Evolutionary conservation across 2,329 filamentous ascomycete genomes (phyloP).

Genomic region (Calonectria naviculata): DNA sequence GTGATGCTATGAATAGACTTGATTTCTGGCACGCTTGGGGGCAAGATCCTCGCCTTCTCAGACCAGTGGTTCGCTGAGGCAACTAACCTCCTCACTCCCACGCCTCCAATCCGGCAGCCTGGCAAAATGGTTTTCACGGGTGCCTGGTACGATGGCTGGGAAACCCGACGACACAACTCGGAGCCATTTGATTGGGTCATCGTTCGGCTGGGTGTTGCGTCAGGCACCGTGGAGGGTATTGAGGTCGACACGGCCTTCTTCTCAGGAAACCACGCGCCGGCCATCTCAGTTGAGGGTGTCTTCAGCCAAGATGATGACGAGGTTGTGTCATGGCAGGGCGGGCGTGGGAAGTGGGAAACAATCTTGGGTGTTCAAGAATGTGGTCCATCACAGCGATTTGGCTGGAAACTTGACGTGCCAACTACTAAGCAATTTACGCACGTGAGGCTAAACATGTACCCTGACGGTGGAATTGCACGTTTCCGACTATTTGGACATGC

Average conservation of each 20-base stretch:
- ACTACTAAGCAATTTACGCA: constrained; percentile 80
- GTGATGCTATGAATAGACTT: constrained; percentile 58
- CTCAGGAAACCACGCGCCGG: constrained; percentile 84
- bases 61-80: constrained; percentile 78
- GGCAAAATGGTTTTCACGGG: constrained; percentile 77
- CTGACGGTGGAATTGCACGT: constrained; percentile 84
- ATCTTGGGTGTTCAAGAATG: constrained; percentile 78
- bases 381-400: constrained; percentile 78
- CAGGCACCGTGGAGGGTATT: constrained; percentile 77
- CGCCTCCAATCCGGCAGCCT: constrained; percentile 69
- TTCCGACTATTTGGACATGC: constrained; percentile 83
- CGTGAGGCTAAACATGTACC: constrained; percentile 85
- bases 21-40: constrained; percentile 69
- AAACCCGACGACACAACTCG: constrained; percentile 74
- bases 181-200: constrained; percentile 75
- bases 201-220: constrained; percentile 74
- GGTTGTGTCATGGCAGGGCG: constrained; percentile 70
- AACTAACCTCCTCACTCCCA: constrained; percentile 72
- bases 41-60: constrained; percentile 73
- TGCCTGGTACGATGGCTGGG: constrained; percentile 79
- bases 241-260: constrained; percentile 88
- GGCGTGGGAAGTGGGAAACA: constrained; percentile 74
- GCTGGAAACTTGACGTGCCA: constrained; percentile 72
- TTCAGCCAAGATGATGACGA: constrained; percentile 74
- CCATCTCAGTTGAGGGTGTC: constrained; percentile 81